Evolutionary conservation across 2,329 filamentous ascomycete species (phyloP).

Genomic region (Alternaria postmessia): DNA sequence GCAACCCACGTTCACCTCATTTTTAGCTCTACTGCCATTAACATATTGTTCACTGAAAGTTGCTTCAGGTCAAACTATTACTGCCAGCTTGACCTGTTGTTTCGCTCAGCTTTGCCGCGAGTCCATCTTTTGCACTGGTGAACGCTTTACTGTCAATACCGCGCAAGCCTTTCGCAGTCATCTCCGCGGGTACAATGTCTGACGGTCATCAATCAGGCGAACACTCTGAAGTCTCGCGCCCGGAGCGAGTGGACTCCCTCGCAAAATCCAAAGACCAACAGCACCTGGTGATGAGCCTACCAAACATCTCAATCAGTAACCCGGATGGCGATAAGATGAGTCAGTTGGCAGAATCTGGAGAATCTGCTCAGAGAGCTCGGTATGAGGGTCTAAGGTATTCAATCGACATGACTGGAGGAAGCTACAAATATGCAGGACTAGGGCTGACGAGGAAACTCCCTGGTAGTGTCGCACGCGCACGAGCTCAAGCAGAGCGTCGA

Average conservation of each 20-base stretch:
- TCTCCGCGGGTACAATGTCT: background rate
- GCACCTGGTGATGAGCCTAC: background rate
- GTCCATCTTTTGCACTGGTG: background rate
- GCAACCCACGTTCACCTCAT: constrained; percentile 11
- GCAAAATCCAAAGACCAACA: background rate
- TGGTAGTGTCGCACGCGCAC: constrained; percentile 13
- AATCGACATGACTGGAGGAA: background rate
- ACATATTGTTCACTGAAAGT: background rate
- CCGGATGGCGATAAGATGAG: background rate
- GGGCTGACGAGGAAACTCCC: constrained; percentile 3
- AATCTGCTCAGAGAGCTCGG: background rate
- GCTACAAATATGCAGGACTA: constrained; percentile 3
- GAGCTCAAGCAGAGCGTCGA: constrained; percentile 6
- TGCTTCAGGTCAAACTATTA: background rate
- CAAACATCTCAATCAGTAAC: constrained; percentile 1
- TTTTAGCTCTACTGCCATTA: constrained; percentile 4
- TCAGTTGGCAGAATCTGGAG: background rate
- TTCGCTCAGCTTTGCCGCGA: background rate
- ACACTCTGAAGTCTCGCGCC: background rate
- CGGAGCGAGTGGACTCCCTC: background rate
- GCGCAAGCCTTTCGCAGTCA: background rate
- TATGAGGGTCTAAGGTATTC: background rate
- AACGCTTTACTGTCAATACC: background rate
- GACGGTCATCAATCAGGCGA: background rate
- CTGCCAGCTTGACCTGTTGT: background rate